Conservation (phyloP, 352 stramenopile genomes). For the Hyaloperonospora brassicae region DNA sequence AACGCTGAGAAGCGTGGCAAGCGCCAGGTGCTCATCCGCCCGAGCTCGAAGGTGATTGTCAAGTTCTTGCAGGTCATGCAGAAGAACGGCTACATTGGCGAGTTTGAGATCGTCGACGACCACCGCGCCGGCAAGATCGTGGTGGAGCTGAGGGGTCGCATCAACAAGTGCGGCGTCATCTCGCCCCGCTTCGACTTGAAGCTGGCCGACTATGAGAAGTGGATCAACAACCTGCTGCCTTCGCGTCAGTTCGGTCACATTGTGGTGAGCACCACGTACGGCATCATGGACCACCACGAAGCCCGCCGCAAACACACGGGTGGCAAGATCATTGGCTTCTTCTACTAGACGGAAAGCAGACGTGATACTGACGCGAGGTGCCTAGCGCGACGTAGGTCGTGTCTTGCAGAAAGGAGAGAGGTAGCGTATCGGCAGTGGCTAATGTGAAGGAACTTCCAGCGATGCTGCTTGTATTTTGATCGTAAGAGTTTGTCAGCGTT, state of each 20-base stretch:
- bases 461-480: no score
- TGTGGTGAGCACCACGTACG: constrained; percentile 83
- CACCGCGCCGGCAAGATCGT: constrained; percentile 99
- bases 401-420: constrained; percentile 23
- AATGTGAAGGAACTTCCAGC: not conserved
- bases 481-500: no score
- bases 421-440: constrained; percentile 21
- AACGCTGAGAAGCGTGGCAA: constrained; percentile 99
- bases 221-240: constrained; percentile 98
- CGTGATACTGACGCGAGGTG: constrained; percentile 10
- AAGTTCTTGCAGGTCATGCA: constrained; percentile 99
- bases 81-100: constrained; percentile 99
- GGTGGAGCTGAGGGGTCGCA: constrained; percentile 94
- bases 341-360: constrained; percentile 88
- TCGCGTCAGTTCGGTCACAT: constrained; percentile 99
- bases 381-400: constrained; percentile 14
- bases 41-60: constrained; percentile 99
- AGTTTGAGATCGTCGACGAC: constrained; percentile 99
- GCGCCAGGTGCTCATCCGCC: constrained; percentile 97
- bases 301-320: constrained; percentile 99
- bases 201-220: constrained; percentile 97
- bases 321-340: constrained; percentile 99
- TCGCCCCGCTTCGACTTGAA: constrained; percentile 98
- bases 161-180: constrained; percentile 99
- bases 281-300: constrained; percentile 90